A percentile compares a stretch with the other conserved stretches of the same genome.
Conservation (phyloP, 768 basidiomycete species). For the Rossbeevera mucosa region DNA sequence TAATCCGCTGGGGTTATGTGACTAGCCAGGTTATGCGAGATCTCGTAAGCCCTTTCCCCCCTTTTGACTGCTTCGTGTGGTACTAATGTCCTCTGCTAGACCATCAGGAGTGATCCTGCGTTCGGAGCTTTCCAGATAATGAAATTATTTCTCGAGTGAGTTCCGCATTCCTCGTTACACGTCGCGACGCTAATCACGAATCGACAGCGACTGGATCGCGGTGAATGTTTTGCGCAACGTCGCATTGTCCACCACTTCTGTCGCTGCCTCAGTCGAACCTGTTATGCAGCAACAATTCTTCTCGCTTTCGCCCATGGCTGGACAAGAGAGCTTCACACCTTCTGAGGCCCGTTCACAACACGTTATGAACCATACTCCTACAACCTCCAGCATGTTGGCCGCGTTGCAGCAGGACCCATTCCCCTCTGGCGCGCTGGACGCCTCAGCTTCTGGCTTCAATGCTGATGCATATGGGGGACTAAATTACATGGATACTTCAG, state of each 20-base stretch:
- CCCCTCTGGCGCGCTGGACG: conserved; percentile 61
- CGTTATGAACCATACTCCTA: conserved; percentile 76
- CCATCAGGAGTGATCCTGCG: conserved; percentile 87
- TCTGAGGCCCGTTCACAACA: conserved; percentile 60
- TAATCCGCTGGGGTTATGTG: conserved; percentile 91
- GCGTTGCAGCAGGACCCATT: conserved; percentile 78
- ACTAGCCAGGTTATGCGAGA: conserved; percentile 92
- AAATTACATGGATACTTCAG: conserved; percentile 72
- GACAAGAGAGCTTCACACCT: conserved; percentile 70
- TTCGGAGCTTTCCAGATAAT: conserved; percentile 91
- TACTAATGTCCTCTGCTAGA: conserved; percentile 41
- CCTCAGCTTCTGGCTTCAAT: conserved; percentile 56
- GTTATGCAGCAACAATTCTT: conserved; percentile 90
- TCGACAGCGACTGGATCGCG: conserved; percentile 82
- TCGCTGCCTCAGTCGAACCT: conserved; percentile 87
- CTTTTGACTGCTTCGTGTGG: background rate
- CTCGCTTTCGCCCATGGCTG: conserved; percentile 83
- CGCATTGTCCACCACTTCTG: conserved; percentile 85
- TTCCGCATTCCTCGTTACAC: conserved; percentile 13
- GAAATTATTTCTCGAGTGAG: conserved; percentile 87
- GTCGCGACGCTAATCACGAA: conserved; percentile 16
- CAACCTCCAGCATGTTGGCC: conserved; percentile 87
- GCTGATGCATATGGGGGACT: conserved; percentile 66
- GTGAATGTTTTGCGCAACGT: conserved; percentile 84
- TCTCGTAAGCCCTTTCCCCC: conserved; percentile 53